Evolutionary conservation across 257 asterid species (phyloP), one percentile per base, ranked within the genome.

Genomic region (Ligustrum vulgare): DNA sequence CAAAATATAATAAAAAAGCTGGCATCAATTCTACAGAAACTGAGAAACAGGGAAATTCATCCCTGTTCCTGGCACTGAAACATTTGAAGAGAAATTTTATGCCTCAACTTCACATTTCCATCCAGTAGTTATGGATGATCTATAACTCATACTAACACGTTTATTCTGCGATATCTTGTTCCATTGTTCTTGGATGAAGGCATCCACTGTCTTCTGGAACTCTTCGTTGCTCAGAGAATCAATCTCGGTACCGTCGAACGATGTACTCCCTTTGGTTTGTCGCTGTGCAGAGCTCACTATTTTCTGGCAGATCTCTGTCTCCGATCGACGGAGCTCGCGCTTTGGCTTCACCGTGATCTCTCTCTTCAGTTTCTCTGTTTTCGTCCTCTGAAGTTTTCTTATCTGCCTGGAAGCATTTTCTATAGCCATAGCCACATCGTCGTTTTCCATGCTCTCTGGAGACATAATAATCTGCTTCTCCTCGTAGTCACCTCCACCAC

Each of bases 141-240:
- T 78, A 20, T 43, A 79, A 43, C 37, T 72, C 60, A 69, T 23
- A 74, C 83, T 6, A 75, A 49, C 72, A 74, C 54, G 32, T 62
- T 62, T 6, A 28, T 72, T 68, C 79, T 9, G 69, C 74, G 63
- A 72, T 72, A 72, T 86, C 64, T 82, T 86, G 72, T 33, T 67
- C 82, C 92, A 89, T 72, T 86, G 87, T 51, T 77, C 79, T 60
- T 81, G 77, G 41, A 94, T 92, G 84, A 89, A 89, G 0, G 83
- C 93, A 3, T 92, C 98, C 5, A 94, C 84, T 2, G 86, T 85
- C n/a, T 75, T 89, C 80, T 83, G 90, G 58, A 94, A 94, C 25
- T 94, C 97, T 37, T 92, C 97, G 75, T 78, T 83, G 76, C 94
- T 92, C 31, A 94, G 78, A 45, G 76, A 83, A 67, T 94, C 96